phyloP scores from a whole-genome alignment of 495 filamentous ascomycete species.

The Xylaria grammica region DNA sequence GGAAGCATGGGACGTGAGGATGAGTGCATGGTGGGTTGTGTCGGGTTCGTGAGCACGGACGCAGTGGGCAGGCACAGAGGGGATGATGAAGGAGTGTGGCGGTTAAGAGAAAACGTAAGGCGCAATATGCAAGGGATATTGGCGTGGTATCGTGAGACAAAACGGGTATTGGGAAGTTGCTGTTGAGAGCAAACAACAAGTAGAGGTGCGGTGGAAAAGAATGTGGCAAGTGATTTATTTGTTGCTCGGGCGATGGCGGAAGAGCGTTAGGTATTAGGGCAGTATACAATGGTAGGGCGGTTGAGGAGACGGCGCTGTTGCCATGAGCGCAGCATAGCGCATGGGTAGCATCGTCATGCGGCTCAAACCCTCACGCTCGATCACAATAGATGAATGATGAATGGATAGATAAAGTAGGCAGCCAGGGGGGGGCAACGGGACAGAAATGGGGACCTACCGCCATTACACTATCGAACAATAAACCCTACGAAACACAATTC shows the following conservation, averaged over 20 bases:
- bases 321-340: slow-evolving; percentile 2
- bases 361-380: not conserved
- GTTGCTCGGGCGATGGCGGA: slow-evolving; percentile 2
- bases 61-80: not conserved
- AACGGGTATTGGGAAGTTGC: not conserved
- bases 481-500: slow-evolving; percentile 13
- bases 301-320: not conserved
- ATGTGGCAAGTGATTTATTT: not conserved
- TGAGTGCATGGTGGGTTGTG: not conserved
- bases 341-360: not conserved
- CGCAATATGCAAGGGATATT: slow-evolving; percentile 10
- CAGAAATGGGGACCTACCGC: slow-evolving; percentile 19
- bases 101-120: not conserved
- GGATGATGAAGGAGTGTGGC: not conserved
- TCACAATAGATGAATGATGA: not conserved
- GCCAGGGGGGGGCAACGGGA: not conserved
- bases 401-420: not conserved
- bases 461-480: slow-evolving; percentile 25
- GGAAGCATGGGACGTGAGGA: not conserved
- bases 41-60: slow-evolving; percentile 1
- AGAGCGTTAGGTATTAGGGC: not conserved
- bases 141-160: not conserved
- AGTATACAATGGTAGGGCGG: not conserved
- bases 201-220: not conserved
- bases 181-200: not conserved